Percentiles rank a stretch among this genome's conserved stretches.
Evolutionary conservation across 257 asterid species (phyloP).

Genomic region (Cynanchum wilfordii): DNA sequence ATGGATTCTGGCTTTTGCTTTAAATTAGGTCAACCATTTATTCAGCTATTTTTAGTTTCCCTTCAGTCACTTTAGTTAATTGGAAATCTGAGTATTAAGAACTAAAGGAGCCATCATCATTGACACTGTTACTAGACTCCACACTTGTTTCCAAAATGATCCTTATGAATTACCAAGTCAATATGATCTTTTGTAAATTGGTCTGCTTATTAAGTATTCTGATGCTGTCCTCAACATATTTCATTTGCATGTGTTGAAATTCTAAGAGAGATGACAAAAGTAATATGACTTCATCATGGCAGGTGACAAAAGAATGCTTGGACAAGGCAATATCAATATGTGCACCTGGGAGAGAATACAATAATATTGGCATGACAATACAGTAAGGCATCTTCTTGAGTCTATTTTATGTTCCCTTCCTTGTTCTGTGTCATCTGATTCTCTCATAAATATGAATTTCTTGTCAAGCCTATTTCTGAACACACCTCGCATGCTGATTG

Average conservation of each 20-base stretch:
- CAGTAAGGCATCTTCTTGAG: constrained; percentile 54
- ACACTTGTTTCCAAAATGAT: neutral
- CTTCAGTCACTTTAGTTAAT: neutral
- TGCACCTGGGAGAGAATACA: constrained; percentile 83
- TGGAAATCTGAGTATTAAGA: neutral
- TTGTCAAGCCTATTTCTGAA: neutral
- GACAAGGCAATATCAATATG: constrained; percentile 84
- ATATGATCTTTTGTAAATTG: neutral
- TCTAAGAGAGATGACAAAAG: constrained; percentile 4
- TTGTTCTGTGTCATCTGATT: neutral
- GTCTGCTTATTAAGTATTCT: neutral
- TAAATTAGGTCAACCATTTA: neutral
- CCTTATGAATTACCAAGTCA: neutral
- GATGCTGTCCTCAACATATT: neutral
- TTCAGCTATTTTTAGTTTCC: neutral
- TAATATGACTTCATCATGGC: constrained; percentile 15
- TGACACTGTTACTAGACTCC: neutral
- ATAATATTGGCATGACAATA: constrained; percentile 75
- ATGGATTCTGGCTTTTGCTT: neutral
- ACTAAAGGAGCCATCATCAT: neutral
- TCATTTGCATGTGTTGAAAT: constrained; percentile 2
- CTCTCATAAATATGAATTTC: neutral
- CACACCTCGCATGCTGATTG: neutral
- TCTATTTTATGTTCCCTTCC: constrained; percentile 10
- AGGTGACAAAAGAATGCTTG: constrained; percentile 89